A percentile compares a stretch with the other conserved stretches of the same genome.
Evolutionary conservation across 306 rosid species (phyloP).

Genomic region (Nissolia schottii): DNA sequence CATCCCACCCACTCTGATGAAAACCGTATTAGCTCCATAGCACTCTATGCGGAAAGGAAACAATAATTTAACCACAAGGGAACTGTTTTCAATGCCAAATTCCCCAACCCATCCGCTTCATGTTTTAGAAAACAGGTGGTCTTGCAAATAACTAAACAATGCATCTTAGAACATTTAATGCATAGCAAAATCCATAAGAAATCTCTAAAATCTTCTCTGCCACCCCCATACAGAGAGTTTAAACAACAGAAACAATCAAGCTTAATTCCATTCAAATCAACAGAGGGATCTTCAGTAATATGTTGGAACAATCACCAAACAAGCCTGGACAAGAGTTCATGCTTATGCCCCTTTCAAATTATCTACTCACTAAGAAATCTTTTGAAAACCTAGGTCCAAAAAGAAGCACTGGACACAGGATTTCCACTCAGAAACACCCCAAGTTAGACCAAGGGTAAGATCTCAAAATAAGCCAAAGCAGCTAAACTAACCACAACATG

Average conservation of each 20-base stretch:
- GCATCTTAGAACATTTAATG: not conserved
- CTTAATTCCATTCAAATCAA: not conserved
- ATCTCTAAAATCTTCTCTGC: not conserved
- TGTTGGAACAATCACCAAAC: no score
- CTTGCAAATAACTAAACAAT: not conserved
- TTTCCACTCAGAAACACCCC: no score
- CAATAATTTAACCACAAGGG: not conserved
- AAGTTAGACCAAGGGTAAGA: not conserved
- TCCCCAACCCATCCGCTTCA: not conserved
- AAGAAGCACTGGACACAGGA: no score
- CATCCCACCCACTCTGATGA: not conserved
- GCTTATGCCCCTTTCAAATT: no score
- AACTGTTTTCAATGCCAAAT: not conserved
- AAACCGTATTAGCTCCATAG: not conserved
- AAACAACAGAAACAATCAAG: not conserved
- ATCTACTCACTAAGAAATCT: no score
- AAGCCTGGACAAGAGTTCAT: no score
- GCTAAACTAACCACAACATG: not conserved
- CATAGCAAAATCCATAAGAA: not conserved
- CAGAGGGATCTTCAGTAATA: not conserved
- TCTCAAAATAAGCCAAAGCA: not conserved
- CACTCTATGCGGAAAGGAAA: not conserved
- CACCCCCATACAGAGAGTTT: not conserved
- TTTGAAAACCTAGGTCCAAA: no score
- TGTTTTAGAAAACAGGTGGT: not conserved